These are phyloP conservation scores for Cicer bijugum DNA, from an alignment of 306 rosid species.

Conservation along the genomic window DNA sequence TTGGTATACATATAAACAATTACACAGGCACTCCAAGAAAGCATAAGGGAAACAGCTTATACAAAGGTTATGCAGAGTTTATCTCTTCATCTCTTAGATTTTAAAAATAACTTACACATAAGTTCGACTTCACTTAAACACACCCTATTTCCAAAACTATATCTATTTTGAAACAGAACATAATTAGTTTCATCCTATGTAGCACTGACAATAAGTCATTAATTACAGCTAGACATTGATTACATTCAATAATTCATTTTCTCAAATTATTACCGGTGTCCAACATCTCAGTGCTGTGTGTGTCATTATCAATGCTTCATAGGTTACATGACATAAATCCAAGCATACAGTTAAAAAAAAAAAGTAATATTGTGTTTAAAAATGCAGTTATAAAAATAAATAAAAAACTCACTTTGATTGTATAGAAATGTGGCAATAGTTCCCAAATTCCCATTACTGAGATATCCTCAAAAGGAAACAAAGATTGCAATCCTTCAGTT, in stretches of 20 bases:
- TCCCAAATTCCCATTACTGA: slow-evolving; percentile 96
- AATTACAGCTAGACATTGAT: too few relatives aligned
- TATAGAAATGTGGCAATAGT: slow-evolving; percentile 73
- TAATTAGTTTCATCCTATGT: neutral
- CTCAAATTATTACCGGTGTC: too few relatives aligned
- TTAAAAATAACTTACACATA: neutral
- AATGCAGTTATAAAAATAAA: neutral
- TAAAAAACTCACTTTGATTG: slow-evolving; percentile 65
- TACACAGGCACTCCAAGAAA: neutral
- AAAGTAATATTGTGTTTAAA: neutral
- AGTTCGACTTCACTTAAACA: neutral
- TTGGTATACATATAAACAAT: neutral
- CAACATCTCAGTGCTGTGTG: too few relatives aligned
- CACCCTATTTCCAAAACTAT: neutral
- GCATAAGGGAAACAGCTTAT: neutral
- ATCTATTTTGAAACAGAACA: neutral
- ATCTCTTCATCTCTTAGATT: neutral
- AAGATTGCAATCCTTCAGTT: slow-evolving; percentile 68
- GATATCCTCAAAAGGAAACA: slow-evolving; percentile 83
- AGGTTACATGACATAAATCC: neutral
- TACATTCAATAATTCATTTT: too few relatives aligned
- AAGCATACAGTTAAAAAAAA: slow-evolving; percentile 12
- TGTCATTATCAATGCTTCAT: too few relatives aligned
- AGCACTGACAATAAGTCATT: too few relatives aligned
- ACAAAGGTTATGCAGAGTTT: neutral